Base-by-base conservation (phyloP, 208 protist species). In the Leishmania amazonensis region DNA sequence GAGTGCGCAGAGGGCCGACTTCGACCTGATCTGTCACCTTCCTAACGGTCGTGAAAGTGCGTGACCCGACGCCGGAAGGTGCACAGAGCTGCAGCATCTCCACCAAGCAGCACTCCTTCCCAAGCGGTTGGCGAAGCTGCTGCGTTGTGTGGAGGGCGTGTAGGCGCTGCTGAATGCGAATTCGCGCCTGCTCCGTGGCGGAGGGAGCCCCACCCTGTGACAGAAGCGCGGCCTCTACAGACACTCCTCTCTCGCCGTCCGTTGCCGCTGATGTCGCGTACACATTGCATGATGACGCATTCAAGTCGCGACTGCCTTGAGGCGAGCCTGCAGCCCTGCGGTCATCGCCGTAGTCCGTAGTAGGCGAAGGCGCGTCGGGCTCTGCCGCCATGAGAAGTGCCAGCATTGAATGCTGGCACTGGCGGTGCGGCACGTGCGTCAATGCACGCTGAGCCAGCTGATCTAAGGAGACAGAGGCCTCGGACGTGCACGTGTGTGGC, bases 101-200 rank as follows among this genome's bases (percentile, higher is more conserved):
- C 42, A 88, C 85, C 53, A 96, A 84, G 74, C 91, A 79, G 75
- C 88, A 95, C 51, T 93, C 74, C n/a, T 88, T 87, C 3, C 93
- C 93, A 15, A 96, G 81, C 0, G 81, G 86, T 38, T 84, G 75
- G 38, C 75, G 76, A 28, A 93, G 83, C 71, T 89, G 86, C 5
- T 71, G 71, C 5, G 87, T 91, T 58, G 85, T 76, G 76, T 84
- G 87, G 54, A 96, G 89, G 31, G 93, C 71, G 60, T 89, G 84
- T 40, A 92, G 85, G 31, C 83, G 85, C 74, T 92, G 90, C 35
- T 84, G 85, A n/a, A 95, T 67, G 9, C 75, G 72, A 53, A 95
- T 88, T 75, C 93, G 90, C 73, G 92, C 90, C 42, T 85, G 73
- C 84, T 96, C 92, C 15, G 85, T 87, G 24, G 76, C 78, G 13